Evolutionary conservation across 2,329 filamentous ascomycete species (phyloP).

Genomic region (Cercospora sojina): DNA sequence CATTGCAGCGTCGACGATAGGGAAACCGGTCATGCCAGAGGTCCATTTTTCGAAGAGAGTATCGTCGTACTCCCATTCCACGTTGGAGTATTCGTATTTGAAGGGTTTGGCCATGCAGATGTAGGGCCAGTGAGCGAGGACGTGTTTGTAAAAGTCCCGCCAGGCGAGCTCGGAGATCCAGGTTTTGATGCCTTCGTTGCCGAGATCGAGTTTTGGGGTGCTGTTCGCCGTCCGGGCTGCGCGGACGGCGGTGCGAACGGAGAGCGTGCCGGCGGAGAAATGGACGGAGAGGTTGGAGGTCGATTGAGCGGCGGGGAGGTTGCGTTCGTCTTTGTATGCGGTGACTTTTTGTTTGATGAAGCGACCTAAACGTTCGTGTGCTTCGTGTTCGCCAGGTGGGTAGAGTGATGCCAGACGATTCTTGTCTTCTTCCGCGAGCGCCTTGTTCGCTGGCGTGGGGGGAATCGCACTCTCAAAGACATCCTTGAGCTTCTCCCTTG

Average conservation of each 20-base stretch:
- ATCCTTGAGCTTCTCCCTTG: conserved; percentile 50
- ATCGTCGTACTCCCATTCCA: conserved; percentile 75
- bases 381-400: conserved; percentile 75
- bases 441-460: conserved; percentile 61
- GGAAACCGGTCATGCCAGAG: conserved; percentile 72
- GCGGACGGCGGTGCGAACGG: conserved; percentile 65
- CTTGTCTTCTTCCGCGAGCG: conserved; percentile 58
- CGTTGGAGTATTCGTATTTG: conserved; percentile 81
- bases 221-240: conserved; percentile 63
- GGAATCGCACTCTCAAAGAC: conserved; percentile 65
- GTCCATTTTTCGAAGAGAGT: conserved; percentile 72
- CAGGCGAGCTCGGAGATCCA: conserved; percentile 86
- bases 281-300: conserved; percentile 74
- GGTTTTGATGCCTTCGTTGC: conserved; percentile 62
- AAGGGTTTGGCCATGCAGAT: conserved; percentile 75
- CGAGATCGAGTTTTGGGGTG: conserved; percentile 63
- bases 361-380: conserved; percentile 59
- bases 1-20: conserved; percentile 85
- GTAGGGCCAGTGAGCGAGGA: conserved; percentile 82
- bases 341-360: conserved; percentile 66
- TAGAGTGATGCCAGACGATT: conserved; percentile 60
- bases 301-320: conserved; percentile 60
- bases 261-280: conserved; percentile 66
- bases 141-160: conserved; percentile 86
- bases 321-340: conserved; percentile 63